These are phyloP conservation scores for Trypanosoma mega DNA, from an alignment of 208 protist genomes.

Conservation along the genomic window DNA sequence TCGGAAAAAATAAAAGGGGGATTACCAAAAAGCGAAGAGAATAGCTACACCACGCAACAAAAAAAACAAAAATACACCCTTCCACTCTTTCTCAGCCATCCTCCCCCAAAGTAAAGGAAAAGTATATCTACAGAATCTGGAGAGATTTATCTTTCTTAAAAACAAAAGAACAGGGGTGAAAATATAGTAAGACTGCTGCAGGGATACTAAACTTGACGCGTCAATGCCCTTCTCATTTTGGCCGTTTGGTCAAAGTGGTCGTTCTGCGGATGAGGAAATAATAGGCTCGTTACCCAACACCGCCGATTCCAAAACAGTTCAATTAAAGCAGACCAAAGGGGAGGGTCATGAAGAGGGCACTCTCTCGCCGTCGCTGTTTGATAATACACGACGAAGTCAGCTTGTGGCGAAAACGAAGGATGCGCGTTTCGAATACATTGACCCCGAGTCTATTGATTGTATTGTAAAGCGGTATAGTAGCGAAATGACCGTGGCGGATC, in stretches of 20 bases:
- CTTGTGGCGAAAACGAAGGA: slow-evolving; percentile 32
- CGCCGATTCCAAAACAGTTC: slow-evolving; percentile 18
- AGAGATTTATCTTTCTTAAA: too few relatives aligned
- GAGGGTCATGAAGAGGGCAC: slow-evolving; percentile 17
- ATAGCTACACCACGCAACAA: too few relatives aligned
- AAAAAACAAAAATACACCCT: too few relatives aligned
- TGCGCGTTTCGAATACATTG: slow-evolving; percentile 35
- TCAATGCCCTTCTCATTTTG: slow-evolving; percentile 22
- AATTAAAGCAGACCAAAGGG: slow-evolving; percentile 14
- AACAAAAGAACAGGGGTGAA: too few relatives aligned
- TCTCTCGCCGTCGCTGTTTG: slow-evolving; percentile 21
- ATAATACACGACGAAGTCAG: slow-evolving; percentile 15
- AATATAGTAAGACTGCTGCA: too few relatives aligned
- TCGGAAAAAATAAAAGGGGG: too few relatives aligned
- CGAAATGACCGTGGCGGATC: slow-evolving; percentile 61
- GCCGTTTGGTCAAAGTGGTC: slow-evolving; percentile 18
- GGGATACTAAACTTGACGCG: too few relatives aligned
- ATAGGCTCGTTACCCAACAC: slow-evolving; percentile 22
- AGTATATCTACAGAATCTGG: too few relatives aligned
- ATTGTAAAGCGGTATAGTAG: slow-evolving; percentile 47
- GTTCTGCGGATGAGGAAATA: background rate
- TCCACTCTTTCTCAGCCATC: too few relatives aligned
- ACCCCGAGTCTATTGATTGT: slow-evolving; percentile 67
- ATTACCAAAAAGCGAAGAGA: too few relatives aligned
- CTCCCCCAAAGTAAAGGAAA: too few relatives aligned